Conservation (phyloP, 1,139 yeast genomes). For the Lodderomyces metapsilosis region DNA sequence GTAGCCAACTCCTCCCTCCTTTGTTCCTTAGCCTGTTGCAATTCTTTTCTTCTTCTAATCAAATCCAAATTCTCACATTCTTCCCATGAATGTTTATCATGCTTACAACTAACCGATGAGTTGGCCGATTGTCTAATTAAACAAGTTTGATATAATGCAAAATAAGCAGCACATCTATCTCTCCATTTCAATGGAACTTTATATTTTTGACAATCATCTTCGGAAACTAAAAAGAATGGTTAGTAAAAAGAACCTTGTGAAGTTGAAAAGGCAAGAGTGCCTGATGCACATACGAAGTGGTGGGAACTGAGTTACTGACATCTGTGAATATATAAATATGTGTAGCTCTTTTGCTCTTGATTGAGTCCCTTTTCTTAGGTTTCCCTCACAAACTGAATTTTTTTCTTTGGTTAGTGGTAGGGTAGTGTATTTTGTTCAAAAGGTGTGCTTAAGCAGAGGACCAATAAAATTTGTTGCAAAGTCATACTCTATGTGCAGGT, state of each 20-base stretch:
- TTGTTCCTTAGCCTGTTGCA: slow-evolving; percentile 54
- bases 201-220: slow-evolving; percentile 80
- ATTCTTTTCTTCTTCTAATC: slow-evolving; percentile 75
- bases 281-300: slow-evolving; percentile 51
- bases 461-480: slow-evolving; percentile 16
- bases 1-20: slow-evolving; percentile 22
- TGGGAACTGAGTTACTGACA: slow-evolving; percentile 51
- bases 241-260: background rate
- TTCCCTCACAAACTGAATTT: background rate
- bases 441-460: background rate
- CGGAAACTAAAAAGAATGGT: slow-evolving; percentile 49
- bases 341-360: background rate
- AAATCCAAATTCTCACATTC: slow-evolving; percentile 84
- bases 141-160: slow-evolving; percentile 56
- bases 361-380: background rate
- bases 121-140: slow-evolving; percentile 48
- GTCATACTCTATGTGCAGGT: slow-evolving; percentile 14
- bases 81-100: slow-evolving; percentile 82
- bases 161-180: slow-evolving; percentile 80
- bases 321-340: slow-evolving; percentile 11
- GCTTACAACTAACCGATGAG: slow-evolving; percentile 59
- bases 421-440: background rate
- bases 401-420: background rate
- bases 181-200: slow-evolving; percentile 81
- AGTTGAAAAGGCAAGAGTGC: too few species aligned